Base-by-base conservation (phyloP, 2,329 filamentous ascomycete species). In the Dactylonectria macrodidyma region DNA sequence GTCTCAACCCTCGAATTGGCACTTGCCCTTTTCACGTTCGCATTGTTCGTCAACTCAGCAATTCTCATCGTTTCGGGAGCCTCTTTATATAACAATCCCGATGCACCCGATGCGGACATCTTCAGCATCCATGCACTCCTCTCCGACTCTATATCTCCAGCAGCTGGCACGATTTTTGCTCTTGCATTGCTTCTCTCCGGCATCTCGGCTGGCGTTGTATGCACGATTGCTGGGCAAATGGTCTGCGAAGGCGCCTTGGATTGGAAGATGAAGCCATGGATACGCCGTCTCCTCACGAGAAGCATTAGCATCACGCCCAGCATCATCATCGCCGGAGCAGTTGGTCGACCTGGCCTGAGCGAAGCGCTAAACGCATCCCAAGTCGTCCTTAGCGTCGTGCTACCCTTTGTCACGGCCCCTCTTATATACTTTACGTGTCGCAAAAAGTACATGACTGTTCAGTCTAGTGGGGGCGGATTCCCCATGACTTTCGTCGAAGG, bases 221-320 rank as follows among this genome's bases (percentile, higher is more conserved):
- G 94, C 82, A 97, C 95, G 1, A 96, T 97, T 73, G 89, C 94
- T 0, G 94, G 94, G 0, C 94, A 97, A 79, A 96, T 97, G 91
- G 92, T 97, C 24, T 91, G 90, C 69, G 94, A 97, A 79, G 94
- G 94, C 7, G 93, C 94, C 68, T 80, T 97, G 51, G 89, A 90
- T 54, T 95, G 93, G 92, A 89, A 82, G 5, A 81, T 95, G 36
- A 86, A 86, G 68, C 94, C 94, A 0, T 97, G 94, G 94, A 76
- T 95, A 10, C 91, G 94, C 2, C 88, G 94, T 11, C 86, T 97
- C 4, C 81, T 95, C 57, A 97, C 94, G 0, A 88, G 94, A 30
- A 89, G 87, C 57, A 93, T 97, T 78, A 94, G 92, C 76, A 95
- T 97, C 78, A 91, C 91, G 1, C 94, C 94, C 0, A 91, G 89